Evolutionary conservation across 2,329 filamentous ascomycete genomes (phyloP).

Genomic region (Cryphonectria carpinicola): DNA sequence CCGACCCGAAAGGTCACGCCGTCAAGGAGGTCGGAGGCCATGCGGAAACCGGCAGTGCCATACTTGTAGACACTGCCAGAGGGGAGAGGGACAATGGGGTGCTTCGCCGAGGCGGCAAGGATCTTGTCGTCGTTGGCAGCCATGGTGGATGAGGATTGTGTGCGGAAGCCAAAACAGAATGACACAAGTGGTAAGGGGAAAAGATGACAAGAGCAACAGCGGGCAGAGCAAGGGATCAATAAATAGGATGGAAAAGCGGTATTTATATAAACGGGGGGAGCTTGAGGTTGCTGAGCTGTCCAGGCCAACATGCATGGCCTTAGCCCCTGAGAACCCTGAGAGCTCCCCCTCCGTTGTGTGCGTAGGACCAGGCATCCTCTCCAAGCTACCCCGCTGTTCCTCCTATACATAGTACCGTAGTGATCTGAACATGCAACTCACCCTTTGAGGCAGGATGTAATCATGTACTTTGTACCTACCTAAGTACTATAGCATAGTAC

Average conservation of each 20-base stretch:
- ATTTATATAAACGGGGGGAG: constrained; percentile 12
- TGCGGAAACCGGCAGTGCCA: constrained; percentile 70
- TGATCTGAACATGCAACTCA: not conserved
- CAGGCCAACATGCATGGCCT: not conserved
- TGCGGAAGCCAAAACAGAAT: constrained; percentile 15
- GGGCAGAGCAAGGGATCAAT: not conserved
- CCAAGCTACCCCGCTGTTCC: constrained; percentile 25
- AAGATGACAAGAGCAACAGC: constrained; percentile 9
- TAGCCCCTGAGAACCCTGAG: constrained; percentile 15
- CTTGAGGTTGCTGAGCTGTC: constrained; percentile 18
- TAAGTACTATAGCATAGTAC: not conserved
- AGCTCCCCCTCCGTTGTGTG: constrained; percentile 12
- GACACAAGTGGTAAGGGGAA: not conserved
- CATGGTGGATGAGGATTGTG: constrained; percentile 44
- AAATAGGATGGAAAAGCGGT: constrained; percentile 13
- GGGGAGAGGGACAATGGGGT: constrained; percentile 57
- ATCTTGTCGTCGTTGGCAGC: constrained; percentile 51
- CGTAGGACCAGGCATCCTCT: constrained; percentile 9
- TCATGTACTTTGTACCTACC: not conserved
- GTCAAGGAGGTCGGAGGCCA: constrained; percentile 79
- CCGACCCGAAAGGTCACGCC: constrained; percentile 93
- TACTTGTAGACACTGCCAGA: constrained; percentile 63
- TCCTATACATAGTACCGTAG: not conserved
- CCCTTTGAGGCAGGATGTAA: not conserved
- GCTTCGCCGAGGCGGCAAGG: constrained; percentile 64